Percentiles rank a stretch among this genome's conserved stretches.
Evolutionary conservation across 352 stramenopile genomes (phyloP).

Genomic region (Phytopythium litorale): DNA sequence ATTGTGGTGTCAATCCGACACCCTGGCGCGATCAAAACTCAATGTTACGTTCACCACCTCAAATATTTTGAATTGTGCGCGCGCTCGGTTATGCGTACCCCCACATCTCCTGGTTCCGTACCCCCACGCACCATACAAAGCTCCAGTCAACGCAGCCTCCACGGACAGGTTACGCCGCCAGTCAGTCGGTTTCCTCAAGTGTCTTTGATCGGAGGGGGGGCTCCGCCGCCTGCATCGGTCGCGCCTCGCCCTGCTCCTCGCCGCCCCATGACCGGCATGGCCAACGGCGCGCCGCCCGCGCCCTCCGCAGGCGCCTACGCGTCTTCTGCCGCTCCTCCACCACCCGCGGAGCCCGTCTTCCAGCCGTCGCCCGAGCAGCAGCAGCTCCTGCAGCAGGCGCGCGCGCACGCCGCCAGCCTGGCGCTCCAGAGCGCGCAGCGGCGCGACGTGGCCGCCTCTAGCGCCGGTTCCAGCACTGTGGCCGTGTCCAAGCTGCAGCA

Average conservation of each 20-base stretch:
- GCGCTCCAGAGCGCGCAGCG: constrained; percentile 6
- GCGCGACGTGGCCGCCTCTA: neutral
- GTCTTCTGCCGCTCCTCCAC: neutral
- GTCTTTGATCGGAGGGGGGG: neutral
- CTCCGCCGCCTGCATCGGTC: neutral
- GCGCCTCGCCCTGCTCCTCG: neutral
- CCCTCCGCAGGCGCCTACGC: neutral
- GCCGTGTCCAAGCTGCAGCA: constrained; percentile 39
- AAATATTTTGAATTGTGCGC: neutral
- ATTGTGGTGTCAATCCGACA: neutral
- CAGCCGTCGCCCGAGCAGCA: constrained; percentile 7
- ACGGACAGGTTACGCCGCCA: neutral
- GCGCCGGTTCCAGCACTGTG: neutral
- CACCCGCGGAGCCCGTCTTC: neutral
- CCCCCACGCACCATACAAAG: too few species aligned
- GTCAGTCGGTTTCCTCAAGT: neutral
- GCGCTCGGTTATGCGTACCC: neutral
- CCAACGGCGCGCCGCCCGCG: constrained; percentile 3
- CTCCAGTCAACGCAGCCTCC: neutral
- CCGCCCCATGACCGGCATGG: constrained; percentile 4
- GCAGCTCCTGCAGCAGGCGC: constrained; percentile 10
- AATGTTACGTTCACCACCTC: neutral
- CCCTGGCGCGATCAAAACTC: neutral
- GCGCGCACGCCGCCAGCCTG: constrained; percentile 3
- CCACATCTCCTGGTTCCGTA: too few species aligned